Percentiles rank a stretch among this genome's conserved stretches.
Evolutionary conservation across 208 protist genomes (phyloP).

Genomic region (Acanthamoeba royreba): DNA sequence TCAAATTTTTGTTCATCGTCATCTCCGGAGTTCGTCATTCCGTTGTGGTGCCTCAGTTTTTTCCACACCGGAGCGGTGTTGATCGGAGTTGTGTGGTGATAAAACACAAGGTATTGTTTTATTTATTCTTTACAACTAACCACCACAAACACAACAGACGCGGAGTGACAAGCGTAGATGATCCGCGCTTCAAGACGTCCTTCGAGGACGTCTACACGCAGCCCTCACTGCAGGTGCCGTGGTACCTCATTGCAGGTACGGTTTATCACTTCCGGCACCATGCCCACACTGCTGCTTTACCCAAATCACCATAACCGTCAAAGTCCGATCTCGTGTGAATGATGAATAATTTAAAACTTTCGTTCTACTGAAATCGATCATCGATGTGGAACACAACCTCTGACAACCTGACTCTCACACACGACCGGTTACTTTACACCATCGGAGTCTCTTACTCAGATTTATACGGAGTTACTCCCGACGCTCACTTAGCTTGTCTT

Average conservation of each 20-base stretch:
- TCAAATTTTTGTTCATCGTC: background rate
- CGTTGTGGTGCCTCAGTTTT: no score
- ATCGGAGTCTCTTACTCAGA: no score
- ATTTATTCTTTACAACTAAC: no score
- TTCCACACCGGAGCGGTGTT: no score
- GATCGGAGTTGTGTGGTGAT: no score
- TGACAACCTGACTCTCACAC: background rate
- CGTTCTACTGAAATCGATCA: background rate
- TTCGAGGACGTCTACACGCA: slow-evolving; percentile 59
- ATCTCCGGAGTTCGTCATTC: no score
- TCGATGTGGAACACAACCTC: background rate
- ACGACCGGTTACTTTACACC: background rate
- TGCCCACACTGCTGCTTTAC: background rate
- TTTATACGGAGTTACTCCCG: no score
- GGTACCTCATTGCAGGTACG: background rate
- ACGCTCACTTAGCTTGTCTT: no score
- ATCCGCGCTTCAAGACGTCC: slow-evolving; percentile 46
- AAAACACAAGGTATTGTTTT: no score
- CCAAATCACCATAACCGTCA: background rate
- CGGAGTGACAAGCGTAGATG: slow-evolving; percentile 53
- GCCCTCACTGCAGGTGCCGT: background rate
- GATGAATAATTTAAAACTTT: background rate
- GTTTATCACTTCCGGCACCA: no score
- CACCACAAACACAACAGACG: no score
- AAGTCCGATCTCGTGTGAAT: background rate